Conservation (phyloP, 768 basidiomycete genomes). For the Hemileccinum impolitum region DNA sequence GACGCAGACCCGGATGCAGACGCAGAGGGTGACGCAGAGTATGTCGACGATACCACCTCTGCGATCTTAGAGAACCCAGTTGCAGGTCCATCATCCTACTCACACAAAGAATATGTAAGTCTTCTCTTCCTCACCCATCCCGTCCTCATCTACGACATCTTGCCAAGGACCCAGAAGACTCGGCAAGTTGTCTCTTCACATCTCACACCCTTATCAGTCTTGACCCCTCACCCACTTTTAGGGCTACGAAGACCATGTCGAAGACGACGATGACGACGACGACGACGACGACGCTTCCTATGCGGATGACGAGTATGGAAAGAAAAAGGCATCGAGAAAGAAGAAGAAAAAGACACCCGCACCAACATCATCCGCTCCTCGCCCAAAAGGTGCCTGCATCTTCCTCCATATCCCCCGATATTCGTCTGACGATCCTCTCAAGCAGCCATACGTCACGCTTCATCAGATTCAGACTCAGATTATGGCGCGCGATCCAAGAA, state of each 20-base stretch:
- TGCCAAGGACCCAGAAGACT: slow-evolving; percentile 31
- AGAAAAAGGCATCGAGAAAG: slow-evolving; percentile 66
- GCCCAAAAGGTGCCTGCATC: slow-evolving; percentile 53
- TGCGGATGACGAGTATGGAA: slow-evolving; percentile 71
- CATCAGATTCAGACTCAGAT: slow-evolving; percentile 82
- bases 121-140: slow-evolving; percentile 9
- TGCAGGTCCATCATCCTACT: slow-evolving; percentile 41
- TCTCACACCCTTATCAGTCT: slow-evolving; percentile 13
- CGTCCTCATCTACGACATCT: not conserved
- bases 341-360: slow-evolving; percentile 52
- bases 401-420: slow-evolving; percentile 4
- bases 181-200: slow-evolving; percentile 21
- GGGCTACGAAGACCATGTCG: slow-evolving; percentile 52
- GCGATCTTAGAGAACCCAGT: slow-evolving; percentile 35
- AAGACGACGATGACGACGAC: slow-evolving; percentile 58
- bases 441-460: slow-evolving; percentile 53
- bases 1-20: slow-evolving; percentile 50
- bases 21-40: slow-evolving; percentile 42
- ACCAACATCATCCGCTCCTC: slow-evolving; percentile 42
- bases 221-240: slow-evolving; percentile 43
- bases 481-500: slow-evolving; percentile 85
- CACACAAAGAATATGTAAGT: slow-evolving; percentile 62
- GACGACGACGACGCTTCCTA: slow-evolving; percentile 80
- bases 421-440: slow-evolving; percentile 11
- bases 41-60: slow-evolving; percentile 37